Conservation (phyloP, 345 rosid genomes). For the Gossypium turneri region DNA sequence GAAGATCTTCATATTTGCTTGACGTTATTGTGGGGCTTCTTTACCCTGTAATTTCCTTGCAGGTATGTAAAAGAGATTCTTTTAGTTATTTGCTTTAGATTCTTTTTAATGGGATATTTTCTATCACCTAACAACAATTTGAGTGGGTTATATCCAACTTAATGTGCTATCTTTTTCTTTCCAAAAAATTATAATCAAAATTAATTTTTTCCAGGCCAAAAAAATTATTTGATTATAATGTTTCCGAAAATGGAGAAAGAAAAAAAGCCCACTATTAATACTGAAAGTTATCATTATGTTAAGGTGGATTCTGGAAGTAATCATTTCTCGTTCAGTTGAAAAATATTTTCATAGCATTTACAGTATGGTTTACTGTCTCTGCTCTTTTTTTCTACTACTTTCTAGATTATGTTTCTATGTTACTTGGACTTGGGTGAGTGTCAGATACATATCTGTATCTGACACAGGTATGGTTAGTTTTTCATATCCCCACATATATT, state of each 20-base stretch:
- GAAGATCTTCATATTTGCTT: constrained; percentile 83
- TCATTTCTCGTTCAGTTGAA: not conserved
- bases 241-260: not conserved
- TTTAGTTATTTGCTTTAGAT: not conserved
- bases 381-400: not conserved
- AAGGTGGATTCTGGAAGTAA: not conserved
- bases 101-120: not conserved
- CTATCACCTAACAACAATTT: not conserved
- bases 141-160: not conserved
- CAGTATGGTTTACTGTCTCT: not conserved
- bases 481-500: too few species aligned
- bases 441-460: too few species aligned
- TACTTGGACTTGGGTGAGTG: too few species aligned
- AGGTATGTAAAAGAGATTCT: constrained; percentile 44
- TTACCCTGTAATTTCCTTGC: constrained; percentile 84
- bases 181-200: not conserved
- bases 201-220: not conserved
- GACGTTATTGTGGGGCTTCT: constrained; percentile 75
- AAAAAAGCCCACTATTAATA: not conserved
- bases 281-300: not conserved
- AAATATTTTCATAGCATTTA: not conserved
- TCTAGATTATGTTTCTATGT: not conserved
- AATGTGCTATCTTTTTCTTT: not conserved
- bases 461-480: too few species aligned
- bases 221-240: not conserved